Conservation (phyloP, 1,284 basidiomycete genomes). For the Moesziomyces antarcticus region DNA sequence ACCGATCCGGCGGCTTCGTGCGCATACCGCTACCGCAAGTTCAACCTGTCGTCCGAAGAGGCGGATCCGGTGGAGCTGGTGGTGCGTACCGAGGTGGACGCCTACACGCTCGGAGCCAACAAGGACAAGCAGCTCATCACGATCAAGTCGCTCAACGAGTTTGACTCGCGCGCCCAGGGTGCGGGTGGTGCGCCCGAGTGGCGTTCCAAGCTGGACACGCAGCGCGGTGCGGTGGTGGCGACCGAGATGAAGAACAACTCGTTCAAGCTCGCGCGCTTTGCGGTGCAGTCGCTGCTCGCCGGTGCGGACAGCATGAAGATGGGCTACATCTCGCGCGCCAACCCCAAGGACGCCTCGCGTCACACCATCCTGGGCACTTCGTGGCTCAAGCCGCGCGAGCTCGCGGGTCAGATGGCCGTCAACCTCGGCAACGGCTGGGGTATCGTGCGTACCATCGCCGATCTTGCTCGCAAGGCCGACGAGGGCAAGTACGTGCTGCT, state of each 20-base stretch:
- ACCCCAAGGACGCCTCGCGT: slow-evolving; percentile 91
- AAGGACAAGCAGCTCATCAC: slow-evolving; percentile 71
- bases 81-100: slow-evolving; percentile 96
- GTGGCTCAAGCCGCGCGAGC: slow-evolving; percentile 92
- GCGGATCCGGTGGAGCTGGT: slow-evolving; percentile 81
- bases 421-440: slow-evolving; percentile 98
- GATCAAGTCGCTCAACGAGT: slow-evolving; percentile 96
- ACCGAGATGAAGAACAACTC: slow-evolving; percentile 99
- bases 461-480: slow-evolving; percentile 58
- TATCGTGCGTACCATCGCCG: slow-evolving; percentile 75
- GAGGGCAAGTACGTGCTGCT: slow-evolving; percentile 65
- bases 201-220: slow-evolving; percentile 93
- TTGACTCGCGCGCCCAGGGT: slow-evolving; percentile 89
- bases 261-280: slow-evolving; percentile 97
- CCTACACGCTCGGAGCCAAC: slow-evolving; percentile 72
- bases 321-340: slow-evolving; percentile 92
- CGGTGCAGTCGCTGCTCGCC: slow-evolving; percentile 92
- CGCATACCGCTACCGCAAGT: slow-evolving; percentile 95
- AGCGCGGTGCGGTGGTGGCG: slow-evolving; percentile 96
- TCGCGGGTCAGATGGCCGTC: slow-evolving; percentile 94
- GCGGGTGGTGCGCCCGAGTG: slow-evolving; percentile 95
- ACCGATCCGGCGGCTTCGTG: slow-evolving; percentile 94
- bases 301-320: slow-evolving; percentile 98
- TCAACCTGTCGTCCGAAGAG: slow-evolving; percentile 93
- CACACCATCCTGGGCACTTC: slow-evolving; percentile 96